Percentiles rank a stretch among this genome's conserved stretches.
These are phyloP conservation scores for Brettanomyces custersianus DNA, from an alignment of 805 yeast species.

Conservation along the genomic window DNA sequence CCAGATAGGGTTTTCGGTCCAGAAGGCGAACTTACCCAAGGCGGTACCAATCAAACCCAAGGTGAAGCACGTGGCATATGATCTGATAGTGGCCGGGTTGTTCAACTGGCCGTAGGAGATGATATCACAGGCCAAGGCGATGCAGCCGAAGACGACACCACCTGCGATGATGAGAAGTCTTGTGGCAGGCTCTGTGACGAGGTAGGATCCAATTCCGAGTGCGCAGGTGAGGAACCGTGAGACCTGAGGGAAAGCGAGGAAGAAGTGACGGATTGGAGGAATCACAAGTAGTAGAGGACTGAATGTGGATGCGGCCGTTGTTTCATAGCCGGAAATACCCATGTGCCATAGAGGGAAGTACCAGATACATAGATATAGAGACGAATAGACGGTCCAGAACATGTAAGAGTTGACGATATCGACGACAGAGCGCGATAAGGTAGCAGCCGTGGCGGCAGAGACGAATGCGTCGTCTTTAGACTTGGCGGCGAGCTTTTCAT, in stretches of 20 bases:
- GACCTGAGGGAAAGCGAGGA: slow-evolving; percentile 39
- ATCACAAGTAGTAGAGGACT: slow-evolving; percentile 35
- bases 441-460: slow-evolving; percentile 46
- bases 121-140: slow-evolving; percentile 52
- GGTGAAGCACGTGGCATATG: slow-evolving; percentile 46
- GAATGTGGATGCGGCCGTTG: slow-evolving; percentile 45
- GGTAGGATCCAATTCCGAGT: slow-evolving; percentile 70
- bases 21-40: slow-evolving; percentile 63
- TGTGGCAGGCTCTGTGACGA: slow-evolving; percentile 56
- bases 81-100: slow-evolving; percentile 23
- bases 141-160: slow-evolving; percentile 56
- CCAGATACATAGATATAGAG: slow-evolving; percentile 85
- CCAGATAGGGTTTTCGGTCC: slow-evolving; percentile 93
- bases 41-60: slow-evolving; percentile 70
- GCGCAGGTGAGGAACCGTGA: slow-evolving; percentile 46
- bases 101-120: slow-evolving; percentile 27
- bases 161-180: slow-evolving; percentile 58
- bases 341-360: slow-evolving; percentile 96
- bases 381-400: slow-evolving; percentile 79
- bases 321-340: slow-evolving; percentile 96
- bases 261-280: slow-evolving; percentile 28
- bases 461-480: slow-evolving; percentile 16
- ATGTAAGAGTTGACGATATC: slow-evolving; percentile 59
- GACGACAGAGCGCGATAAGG: slow-evolving; percentile 36
- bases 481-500: slow-evolving; percentile 7